phyloP scores from a whole-genome alignment of 257 asterid species.

The Przewalskia tangutica region DNA sequence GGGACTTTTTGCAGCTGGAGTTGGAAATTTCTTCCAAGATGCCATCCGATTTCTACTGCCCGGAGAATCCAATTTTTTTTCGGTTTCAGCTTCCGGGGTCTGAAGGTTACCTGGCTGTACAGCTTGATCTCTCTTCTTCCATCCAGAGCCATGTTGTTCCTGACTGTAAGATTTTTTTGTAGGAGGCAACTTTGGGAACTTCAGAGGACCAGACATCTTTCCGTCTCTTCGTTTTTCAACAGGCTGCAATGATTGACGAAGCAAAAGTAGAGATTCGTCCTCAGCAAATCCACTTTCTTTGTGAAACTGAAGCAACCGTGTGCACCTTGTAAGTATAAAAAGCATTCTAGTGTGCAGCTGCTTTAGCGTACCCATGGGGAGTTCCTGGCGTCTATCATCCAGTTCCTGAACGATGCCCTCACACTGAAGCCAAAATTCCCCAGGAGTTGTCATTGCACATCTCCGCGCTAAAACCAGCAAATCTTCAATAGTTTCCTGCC shows the following conservation, averaged over 20 bases:
- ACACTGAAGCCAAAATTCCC: slow-evolving; percentile 98
- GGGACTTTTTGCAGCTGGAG: slow-evolving; percentile 66
- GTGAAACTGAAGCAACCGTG: slow-evolving; percentile 89
- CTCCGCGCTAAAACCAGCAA: slow-evolving; percentile 80
- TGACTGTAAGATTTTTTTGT: slow-evolving; percentile 81
- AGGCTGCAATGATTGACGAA: slow-evolving; percentile 85
- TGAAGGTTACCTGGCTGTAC: slow-evolving; percentile 31
- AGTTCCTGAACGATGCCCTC: slow-evolving; percentile 97
- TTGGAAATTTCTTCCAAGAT: slow-evolving; percentile 91
- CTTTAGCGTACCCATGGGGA: slow-evolving; percentile 83
- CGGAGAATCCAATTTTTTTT: slow-evolving; percentile 37
- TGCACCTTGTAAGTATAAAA: slow-evolving; percentile 94
- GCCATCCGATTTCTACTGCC: slow-evolving; percentile 76
- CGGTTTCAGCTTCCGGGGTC: slow-evolving; percentile 37
- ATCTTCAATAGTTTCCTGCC: slow-evolving; percentile 98
- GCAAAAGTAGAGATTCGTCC: slow-evolving; percentile 60
- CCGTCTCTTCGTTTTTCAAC: slow-evolving; percentile 42
- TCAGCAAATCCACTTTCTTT: slow-evolving; percentile 95
- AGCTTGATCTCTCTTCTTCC: slow-evolving; percentile 50
- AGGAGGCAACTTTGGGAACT: slow-evolving; percentile 31
- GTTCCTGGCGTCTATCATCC: slow-evolving; percentile 97
- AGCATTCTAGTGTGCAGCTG: slow-evolving; percentile 99
- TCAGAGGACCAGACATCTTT: slow-evolving; percentile 35
- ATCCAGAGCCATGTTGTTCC: slow-evolving; percentile 69
- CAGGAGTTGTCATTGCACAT: slow-evolving; percentile 94